Conservation (phyloP, 75 land plant species). For the Gnetum montanum region DNA sequence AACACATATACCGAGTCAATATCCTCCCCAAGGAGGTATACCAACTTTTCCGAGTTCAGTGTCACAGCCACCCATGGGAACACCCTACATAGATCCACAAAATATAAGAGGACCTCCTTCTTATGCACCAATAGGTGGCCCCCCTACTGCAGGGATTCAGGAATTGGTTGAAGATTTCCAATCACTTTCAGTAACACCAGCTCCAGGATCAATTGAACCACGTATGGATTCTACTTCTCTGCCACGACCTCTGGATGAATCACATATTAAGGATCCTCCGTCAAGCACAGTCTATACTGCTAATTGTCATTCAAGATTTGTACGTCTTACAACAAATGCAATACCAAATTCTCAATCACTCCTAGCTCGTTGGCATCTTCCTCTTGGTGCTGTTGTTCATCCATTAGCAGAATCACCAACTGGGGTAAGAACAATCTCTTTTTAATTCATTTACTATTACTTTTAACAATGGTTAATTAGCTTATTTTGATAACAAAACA, state of each 20-base stretch:
- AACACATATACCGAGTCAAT: slow-evolving; percentile 2
- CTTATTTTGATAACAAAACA: background rate
- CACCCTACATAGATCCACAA: slow-evolving; percentile 22
- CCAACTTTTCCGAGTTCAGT: slow-evolving; percentile 5
- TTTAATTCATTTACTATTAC: background rate
- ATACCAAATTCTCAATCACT: slow-evolving; percentile 91
- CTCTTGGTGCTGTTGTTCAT: slow-evolving; percentile 91
- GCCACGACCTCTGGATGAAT: slow-evolving; percentile 70
- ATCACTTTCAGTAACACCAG: slow-evolving; percentile 62
- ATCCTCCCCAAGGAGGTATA: slow-evolving; percentile 24
- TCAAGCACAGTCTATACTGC: slow-evolving; percentile 23
- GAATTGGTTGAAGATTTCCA: slow-evolving; percentile 84
- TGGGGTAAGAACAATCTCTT: slow-evolving; percentile 45
- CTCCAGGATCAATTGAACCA: slow-evolving; percentile 73
- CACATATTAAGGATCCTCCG: slow-evolving; percentile 32
- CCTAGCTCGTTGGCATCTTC: slow-evolving; percentile 90
- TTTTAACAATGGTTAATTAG: slow-evolving; percentile 1
- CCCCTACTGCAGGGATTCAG: slow-evolving; percentile 36
- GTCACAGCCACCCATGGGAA: slow-evolving; percentile 15
- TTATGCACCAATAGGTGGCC: slow-evolving; percentile 37
- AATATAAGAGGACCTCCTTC: slow-evolving; percentile 27
- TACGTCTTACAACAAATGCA: slow-evolving; percentile 75
- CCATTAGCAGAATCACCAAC: slow-evolving; percentile 89
- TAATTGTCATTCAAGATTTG: slow-evolving; percentile 69
- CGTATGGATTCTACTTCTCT: slow-evolving; percentile 48